phyloP scores from a whole-genome alignment of 2,329 filamentous ascomycete species.

The Fusarium multiceps region DNA sequence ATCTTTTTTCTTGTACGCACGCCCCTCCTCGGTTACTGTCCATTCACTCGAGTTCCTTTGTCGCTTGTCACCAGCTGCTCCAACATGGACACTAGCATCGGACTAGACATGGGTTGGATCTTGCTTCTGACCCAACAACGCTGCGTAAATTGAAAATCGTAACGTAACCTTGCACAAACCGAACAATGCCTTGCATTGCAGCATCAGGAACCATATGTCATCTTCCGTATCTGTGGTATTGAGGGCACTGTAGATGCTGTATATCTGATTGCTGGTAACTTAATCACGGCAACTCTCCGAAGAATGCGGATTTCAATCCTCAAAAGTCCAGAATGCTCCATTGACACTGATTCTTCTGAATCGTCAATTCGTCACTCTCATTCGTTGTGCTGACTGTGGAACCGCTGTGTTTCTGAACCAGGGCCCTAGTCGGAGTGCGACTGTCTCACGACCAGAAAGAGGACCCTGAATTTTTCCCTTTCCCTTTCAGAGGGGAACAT shows the following conservation, averaged over 20 bases:
- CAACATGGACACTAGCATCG: conserved; percentile 40
- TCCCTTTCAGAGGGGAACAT: neutral
- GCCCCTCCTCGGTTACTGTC: conserved; percentile 29
- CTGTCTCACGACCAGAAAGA: conserved; percentile 43
- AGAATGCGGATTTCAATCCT: conserved; percentile 28
- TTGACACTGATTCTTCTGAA: conserved; percentile 22
- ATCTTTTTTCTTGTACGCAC: conserved; percentile 16
- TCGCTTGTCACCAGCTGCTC: conserved; percentile 36
- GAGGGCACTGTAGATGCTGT: neutral
- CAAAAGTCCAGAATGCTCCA: conserved; percentile 17
- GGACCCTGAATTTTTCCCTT: conserved; percentile 38
- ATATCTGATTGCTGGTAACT: conserved; percentile 1
- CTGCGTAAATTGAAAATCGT: conserved; percentile 24
- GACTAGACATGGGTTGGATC: conserved; percentile 40
- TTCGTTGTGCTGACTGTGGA: conserved; percentile 37
- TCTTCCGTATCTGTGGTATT: neutral
- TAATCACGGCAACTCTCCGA: neutral
- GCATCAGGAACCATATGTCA: conserved; percentile 27
- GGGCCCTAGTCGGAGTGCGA: conserved; percentile 30
- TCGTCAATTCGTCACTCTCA: conserved; percentile 27
- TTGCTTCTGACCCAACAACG: conserved; percentile 40
- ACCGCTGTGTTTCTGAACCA: conserved; percentile 40
- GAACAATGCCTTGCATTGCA: conserved; percentile 33
- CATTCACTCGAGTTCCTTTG: conserved; percentile 11
- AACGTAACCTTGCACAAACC: conserved; percentile 36